Evolutionary conservation across 352 stramenopile genomes (phyloP), one percentile per base, ranked within the genome.

Genomic region (Phytophthora melonis): DNA sequence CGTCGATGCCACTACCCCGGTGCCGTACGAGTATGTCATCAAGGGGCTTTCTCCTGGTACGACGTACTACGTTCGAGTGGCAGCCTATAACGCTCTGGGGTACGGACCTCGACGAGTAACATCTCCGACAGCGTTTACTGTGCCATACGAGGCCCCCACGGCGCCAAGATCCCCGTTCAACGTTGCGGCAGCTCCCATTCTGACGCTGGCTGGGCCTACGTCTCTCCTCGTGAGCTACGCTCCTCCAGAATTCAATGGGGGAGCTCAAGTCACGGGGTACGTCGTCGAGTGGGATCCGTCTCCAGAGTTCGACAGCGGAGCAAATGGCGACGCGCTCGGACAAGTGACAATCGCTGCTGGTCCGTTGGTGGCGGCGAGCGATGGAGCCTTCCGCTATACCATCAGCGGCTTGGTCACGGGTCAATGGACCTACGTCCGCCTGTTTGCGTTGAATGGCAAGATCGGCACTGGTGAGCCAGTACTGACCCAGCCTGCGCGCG

Each of bases 221-320:
- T 87, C 89, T 36, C 71, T 98, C 14, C 68, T 90, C 18, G 78
- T 98, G 5, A 77, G 83, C 3, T 98, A 93, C 66, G 83, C 83
- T 1, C 77, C 91, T 14, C 93, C 95, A 3, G 68, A 59, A 7
- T 98, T 98, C 67, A 82, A 92, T 56, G 97, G 97, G 7, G 97
- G 97, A 30, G 85, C 89, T 2, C 72, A 80, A 4, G 78, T 99
- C 21, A 98, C 90, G 5, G 81, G 86, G 4, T 98, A 98, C 76
- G 84, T 87, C 54, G 91, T 99, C 60, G 94, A 98, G 71, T 97
- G 95, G 81, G 96, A 99, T 54, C 74, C 82, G 0, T 86, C 78
- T 56, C 50, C 81, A 5, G 71, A 79, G 6, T 98, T 99, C 63
- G 82, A 97, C 41, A 93, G 78, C 34, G 88, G 86, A 2, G 50